Conservation (phyloP, 2,329 filamentous ascomycete species). For the Paecilomyces fulvus region DNA sequence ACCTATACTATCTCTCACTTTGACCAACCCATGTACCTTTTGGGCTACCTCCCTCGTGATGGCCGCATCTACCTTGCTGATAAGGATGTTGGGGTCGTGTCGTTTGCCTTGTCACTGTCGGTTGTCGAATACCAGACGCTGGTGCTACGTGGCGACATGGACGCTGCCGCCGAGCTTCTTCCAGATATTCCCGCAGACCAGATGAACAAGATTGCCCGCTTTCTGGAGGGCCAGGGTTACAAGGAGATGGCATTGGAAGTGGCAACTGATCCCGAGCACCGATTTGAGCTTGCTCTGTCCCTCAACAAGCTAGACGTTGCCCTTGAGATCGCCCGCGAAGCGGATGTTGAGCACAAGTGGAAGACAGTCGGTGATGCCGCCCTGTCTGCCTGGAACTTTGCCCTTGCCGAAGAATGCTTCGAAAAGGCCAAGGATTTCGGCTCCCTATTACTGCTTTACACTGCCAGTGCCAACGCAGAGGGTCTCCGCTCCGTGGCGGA, state of each 20-base stretch:
- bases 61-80: slow-evolving; percentile 92
- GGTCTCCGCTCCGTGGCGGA: slow-evolving; percentile 64
- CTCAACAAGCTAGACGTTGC: slow-evolving; percentile 80
- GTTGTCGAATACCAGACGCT: slow-evolving; percentile 97
- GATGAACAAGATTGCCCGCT: slow-evolving; percentile 95
- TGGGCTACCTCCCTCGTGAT: slow-evolving; percentile 92
- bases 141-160: slow-evolving; percentile 87
- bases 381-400: slow-evolving; percentile 75
- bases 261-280: slow-evolving; percentile 89
- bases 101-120: slow-evolving; percentile 80
- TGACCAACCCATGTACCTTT: slow-evolving; percentile 86
- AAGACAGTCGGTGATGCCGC: slow-evolving; percentile 94
- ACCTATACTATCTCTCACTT: slow-evolving; percentile 97
- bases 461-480: slow-evolving; percentile 68
- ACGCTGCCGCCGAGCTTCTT: slow-evolving; percentile 78
- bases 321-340: slow-evolving; percentile 70
- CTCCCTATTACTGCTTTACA: slow-evolving; percentile 79
- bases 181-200: slow-evolving; percentile 80
- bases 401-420: slow-evolving; percentile 87
- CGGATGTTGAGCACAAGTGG: slow-evolving; percentile 94
- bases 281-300: slow-evolving; percentile 82
- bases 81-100: slow-evolving; percentile 88
- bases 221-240: slow-evolving; percentile 93
- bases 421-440: slow-evolving; percentile 82
- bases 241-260: slow-evolving; percentile 94